Evolutionary conservation across 441 rosid genomes (phyloP).

Genomic region (Cnidoscolus chayamansa): DNA sequence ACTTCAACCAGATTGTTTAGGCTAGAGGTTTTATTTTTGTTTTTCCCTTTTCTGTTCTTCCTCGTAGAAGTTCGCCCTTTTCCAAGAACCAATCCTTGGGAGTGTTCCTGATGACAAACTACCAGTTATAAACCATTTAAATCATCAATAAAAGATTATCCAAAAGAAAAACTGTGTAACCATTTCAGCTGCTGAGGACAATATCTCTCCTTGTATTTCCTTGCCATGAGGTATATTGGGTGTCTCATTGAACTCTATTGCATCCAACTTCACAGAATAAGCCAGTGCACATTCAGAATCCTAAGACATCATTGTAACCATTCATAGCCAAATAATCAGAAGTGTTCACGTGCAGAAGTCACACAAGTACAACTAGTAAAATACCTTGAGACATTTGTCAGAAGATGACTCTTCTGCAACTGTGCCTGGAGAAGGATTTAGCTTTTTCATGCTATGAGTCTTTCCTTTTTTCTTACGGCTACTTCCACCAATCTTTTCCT

Average conservation of each 20-base stretch:
- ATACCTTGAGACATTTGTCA: conserved; percentile 49
- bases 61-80: conserved; percentile 51
- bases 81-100: conserved; percentile 43
- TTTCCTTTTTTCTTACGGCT: conserved; percentile 62
- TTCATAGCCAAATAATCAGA: conserved; percentile 13
- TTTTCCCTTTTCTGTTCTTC: conserved; percentile 66
- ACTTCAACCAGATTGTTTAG: conserved; percentile 35
- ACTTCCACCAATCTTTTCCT: conserved; percentile 45
- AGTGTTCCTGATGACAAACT: conserved; percentile 64
- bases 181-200: conserved; percentile 39
- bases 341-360: background rate
- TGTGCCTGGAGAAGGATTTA: conserved; percentile 32
- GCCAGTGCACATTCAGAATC: conserved; percentile 35
- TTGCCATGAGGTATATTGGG: conserved; percentile 30
- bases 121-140: conserved; percentile 45
- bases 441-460: conserved; percentile 44
- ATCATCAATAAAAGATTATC: conserved; percentile 30
- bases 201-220: conserved; percentile 35
- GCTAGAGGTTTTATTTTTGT: conserved; percentile 44
- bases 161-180: conserved; percentile 37
- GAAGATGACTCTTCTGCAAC: conserved; percentile 28
- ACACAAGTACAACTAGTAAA: conserved; percentile 9
- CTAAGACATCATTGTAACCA: conserved; percentile 40
- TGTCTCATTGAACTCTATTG: conserved; percentile 41
- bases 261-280: conserved; percentile 32